phyloP scores from a whole-genome alignment of 1,284 basidiomycete species.

The Malassezia psittaci region DNA sequence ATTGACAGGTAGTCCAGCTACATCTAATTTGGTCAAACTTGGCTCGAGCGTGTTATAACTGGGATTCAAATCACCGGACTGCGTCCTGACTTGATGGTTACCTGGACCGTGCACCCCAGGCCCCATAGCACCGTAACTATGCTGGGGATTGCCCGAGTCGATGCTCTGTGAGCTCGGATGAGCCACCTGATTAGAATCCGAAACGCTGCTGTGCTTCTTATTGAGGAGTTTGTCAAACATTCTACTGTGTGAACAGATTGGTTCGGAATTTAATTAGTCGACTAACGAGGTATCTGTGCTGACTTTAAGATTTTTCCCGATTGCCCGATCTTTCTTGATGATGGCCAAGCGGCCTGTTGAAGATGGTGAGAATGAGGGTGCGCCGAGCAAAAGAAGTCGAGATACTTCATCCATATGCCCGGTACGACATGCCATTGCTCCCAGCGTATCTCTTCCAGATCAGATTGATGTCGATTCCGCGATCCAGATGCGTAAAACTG shows the following conservation, averaged over 20 bases:
- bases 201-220: background rate
- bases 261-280: too few relatives aligned
- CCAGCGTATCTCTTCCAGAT: background rate
- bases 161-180: too few relatives aligned
- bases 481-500: conserved; percentile 6
- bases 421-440: background rate
- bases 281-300: too few relatives aligned
- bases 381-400: background rate
- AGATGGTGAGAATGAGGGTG: background rate
- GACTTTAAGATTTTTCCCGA: background rate
- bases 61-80: too few relatives aligned
- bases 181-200: background rate
- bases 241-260: background rate
- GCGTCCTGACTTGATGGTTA: too few relatives aligned
- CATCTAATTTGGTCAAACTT: conserved; percentile 21
- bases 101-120: too few relatives aligned
- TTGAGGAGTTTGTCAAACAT: conserved; percentile 3
- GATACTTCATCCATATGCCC: background rate
- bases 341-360: conserved; percentile 1
- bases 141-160: background rate
- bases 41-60: background rate
- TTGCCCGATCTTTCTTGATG: background rate
- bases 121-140: background rate
- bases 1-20: conserved; percentile 38
- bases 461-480: conserved; percentile 12